phyloP scores from a whole-genome alignment of 768 basidiomycete genomes.

The Leucogyrophana mollusca region DNA sequence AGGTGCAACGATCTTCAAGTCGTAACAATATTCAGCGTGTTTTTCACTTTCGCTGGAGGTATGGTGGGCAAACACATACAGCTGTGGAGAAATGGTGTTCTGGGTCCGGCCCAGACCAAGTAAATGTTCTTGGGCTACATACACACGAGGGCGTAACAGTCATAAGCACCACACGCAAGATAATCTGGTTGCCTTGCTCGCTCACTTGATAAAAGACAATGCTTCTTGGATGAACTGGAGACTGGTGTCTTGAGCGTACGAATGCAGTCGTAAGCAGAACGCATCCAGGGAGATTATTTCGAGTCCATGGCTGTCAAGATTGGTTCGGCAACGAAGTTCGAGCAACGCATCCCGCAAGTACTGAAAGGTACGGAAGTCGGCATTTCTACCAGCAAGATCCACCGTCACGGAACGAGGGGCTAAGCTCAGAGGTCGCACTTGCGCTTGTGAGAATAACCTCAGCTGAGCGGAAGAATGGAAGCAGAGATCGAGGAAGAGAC shows the following conservation, averaged over 20 bases:
- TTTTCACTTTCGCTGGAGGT: background rate
- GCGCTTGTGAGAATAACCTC: constrained; percentile 11
- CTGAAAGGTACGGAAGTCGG: constrained; percentile 23
- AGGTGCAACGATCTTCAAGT: constrained; percentile 21
- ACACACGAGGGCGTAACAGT: no score
- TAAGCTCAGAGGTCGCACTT: constrained; percentile 13
- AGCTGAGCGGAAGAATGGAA: constrained; percentile 25
- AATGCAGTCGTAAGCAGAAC: constrained; percentile 38
- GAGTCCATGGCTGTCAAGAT: background rate
- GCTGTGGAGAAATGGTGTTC: constrained; percentile 63
- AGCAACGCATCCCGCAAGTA: constrained; percentile 26
- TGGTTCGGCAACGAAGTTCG: constrained; percentile 19
- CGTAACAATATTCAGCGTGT: background rate
- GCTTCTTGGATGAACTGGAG: constrained; percentile 31
- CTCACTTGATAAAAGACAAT: constrained; percentile 37
- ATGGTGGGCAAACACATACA: constrained; percentile 34
- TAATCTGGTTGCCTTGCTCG: constrained; percentile 1
- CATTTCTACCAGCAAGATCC: constrained; percentile 28
- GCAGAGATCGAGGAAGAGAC: constrained; percentile 24
- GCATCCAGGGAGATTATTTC: constrained; percentile 19
- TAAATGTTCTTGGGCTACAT: constrained; percentile 44
- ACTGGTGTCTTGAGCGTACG: constrained; percentile 31
- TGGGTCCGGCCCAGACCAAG: constrained; percentile 62
- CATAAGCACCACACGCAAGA: background rate
- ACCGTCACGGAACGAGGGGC: constrained; percentile 26